Evolutionary conservation across 2,329 filamentous ascomycete species (phyloP), one percentile per base, ranked within the genome.

Genomic region (Byssoonygena ceratinophila): DNA sequence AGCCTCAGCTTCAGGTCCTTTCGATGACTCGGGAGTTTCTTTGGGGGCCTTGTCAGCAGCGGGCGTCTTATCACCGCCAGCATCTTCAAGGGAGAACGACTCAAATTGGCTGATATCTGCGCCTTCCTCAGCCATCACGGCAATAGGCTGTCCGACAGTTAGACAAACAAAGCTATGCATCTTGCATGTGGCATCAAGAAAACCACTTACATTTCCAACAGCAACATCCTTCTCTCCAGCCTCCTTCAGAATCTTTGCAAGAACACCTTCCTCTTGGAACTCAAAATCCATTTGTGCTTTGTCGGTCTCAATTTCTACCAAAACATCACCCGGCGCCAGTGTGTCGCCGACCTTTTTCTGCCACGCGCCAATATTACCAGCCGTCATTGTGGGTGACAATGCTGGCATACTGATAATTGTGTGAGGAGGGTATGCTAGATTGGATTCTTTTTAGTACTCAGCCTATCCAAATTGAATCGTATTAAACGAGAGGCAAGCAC

Each of bases 211-310:
- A 73, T 85, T 92, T 70, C 92, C 92, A 64, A 98, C 89, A 27
- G 91, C 71, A 57, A 98, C 76, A 69, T 98, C 92, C 78, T 97
- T 98, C 72, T 84, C 85, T 60, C 94, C 94, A 55, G 85, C 84
- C 43, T 95, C 86, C 76, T 89, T 92, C 66, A 98, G 77, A 59
- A 97, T 80, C 80, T 95, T 95, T 65, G 92, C 91, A 61, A 98
- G 79, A 56, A 94, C 80, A 76, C 91, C 92, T 69, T 97, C 92
- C 66, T 98, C 92, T 74, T 98, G 92, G 74, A 94, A 97, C 74
- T 98, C 92, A 70, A 98, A 97, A 77, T 98, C 92, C 92, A 98
- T 98, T 77, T 97, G 92, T 59, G 92, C 92, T 80, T 98, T 98
- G 75, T 98, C 92, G 64, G 92, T 98, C 80, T 98, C 92, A 65